Conservation (phyloP, 768 basidiomycete genomes). For the Suillus hirtellus region DNA sequence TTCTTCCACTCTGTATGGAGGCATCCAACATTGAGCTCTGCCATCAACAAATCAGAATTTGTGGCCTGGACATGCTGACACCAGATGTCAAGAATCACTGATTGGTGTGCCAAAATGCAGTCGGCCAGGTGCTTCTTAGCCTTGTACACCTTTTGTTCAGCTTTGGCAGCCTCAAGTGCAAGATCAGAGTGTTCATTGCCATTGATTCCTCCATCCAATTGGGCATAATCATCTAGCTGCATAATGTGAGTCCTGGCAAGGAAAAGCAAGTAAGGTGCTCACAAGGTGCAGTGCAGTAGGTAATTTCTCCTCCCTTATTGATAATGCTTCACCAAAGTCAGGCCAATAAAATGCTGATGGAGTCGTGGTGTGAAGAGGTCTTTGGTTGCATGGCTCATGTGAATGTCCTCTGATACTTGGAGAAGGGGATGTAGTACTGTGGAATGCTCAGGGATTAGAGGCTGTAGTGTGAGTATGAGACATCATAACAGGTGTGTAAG, state of each 20-base stretch:
- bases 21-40: too few species aligned
- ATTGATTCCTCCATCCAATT: not conserved
- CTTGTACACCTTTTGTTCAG: not conserved
- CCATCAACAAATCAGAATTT: not conserved
- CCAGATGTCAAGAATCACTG: not conserved
- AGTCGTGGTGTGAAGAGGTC: too few species aligned
- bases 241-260: not conserved
- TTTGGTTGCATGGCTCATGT: too few species aligned
- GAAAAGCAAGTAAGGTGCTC: not conserved
- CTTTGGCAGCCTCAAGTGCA: not conserved
- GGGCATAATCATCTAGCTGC: not conserved
- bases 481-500: too few species aligned
- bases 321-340: too few species aligned
- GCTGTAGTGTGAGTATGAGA: too few species aligned
- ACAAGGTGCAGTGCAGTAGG: not conserved
- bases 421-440: too few species aligned
- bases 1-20: too few species aligned
- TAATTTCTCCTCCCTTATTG: too few species aligned
- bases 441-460: too few species aligned
- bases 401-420: too few species aligned
- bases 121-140: not conserved
- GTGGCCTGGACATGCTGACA: not conserved
- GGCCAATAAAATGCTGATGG: too few species aligned
- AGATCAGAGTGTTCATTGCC: not conserved
- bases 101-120: conserved; percentile 1